Percentiles rank a stretch among this genome's conserved stretches.
Evolutionary conservation across 208 protist genomes (phyloP).

Genomic region (Leishmania gerbilli): DNA sequence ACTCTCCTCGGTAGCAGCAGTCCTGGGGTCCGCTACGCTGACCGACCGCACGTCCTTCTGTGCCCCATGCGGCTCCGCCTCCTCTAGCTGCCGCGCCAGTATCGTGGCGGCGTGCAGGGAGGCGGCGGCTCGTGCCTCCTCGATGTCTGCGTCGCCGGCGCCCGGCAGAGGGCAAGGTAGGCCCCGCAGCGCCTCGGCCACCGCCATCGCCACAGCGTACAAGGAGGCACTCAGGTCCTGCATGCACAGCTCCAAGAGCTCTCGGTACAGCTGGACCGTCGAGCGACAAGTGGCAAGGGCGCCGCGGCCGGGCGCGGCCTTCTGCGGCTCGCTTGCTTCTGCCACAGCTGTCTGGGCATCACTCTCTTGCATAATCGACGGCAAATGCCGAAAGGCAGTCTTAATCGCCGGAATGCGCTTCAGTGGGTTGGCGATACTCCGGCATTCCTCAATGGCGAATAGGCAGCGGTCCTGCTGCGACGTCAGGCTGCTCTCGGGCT

Average conservation of each 20-base stretch:
- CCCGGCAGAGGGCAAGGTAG: slow-evolving; percentile 27
- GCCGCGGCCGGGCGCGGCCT: not conserved
- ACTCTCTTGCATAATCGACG: slow-evolving; percentile 14
- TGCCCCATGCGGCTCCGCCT: slow-evolving; percentile 12
- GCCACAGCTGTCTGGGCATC: not conserved
- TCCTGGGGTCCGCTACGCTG: not conserved
- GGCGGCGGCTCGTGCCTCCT: slow-evolving; percentile 30
- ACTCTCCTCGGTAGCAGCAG: not conserved
- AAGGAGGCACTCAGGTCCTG: slow-evolving; percentile 49
- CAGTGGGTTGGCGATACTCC: slow-evolving; percentile 21
- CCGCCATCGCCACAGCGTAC: slow-evolving; percentile 54
- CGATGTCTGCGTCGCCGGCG: slow-evolving; percentile 11
- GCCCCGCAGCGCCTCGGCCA: slow-evolving; percentile 51
- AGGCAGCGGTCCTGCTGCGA: slow-evolving; percentile 26
- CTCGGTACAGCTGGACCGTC: slow-evolving; percentile 61
- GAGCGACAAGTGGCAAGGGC: slow-evolving; percentile 23
- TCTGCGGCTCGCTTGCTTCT: not conserved
- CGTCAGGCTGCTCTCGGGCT: slow-evolving; percentile 26
- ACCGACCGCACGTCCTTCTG: not conserved
- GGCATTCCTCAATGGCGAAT: slow-evolving; percentile 31
- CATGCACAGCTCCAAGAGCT: slow-evolving; percentile 66
- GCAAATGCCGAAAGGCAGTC: slow-evolving; percentile 33
- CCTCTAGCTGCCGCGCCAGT: slow-evolving; percentile 28
- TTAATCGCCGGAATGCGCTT: slow-evolving; percentile 32
- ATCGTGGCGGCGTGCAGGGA: slow-evolving; percentile 30